These are phyloP conservation scores for Penicillium paxilli DNA, from an alignment of 495 filamentous ascomycete species.

Conservation along the genomic window DNA sequence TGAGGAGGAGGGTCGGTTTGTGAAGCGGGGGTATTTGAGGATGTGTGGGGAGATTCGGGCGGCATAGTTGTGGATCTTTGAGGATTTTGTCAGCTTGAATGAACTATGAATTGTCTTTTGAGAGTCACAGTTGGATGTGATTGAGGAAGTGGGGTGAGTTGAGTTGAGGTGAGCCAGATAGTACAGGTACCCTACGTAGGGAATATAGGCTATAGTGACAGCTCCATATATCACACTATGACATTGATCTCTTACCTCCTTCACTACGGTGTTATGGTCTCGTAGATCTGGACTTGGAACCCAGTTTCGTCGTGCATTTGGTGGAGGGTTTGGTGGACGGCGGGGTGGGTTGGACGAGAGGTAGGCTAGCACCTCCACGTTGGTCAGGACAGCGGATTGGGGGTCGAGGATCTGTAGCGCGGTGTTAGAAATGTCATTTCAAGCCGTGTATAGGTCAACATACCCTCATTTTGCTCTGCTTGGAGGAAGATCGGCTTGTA, in stretches of 20 bases:
- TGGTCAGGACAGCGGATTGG: conserved; percentile 62
- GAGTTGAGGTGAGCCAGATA: background rate
- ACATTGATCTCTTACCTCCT: conserved; percentile 36
- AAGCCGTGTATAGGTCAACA: background rate
- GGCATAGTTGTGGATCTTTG: conserved; percentile 47
- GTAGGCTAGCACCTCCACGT: conserved; percentile 64
- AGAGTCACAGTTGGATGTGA: too few species aligned
- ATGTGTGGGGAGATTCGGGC: conserved; percentile 40
- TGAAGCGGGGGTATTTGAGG: conserved; percentile 34
- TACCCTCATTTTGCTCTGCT: conserved; percentile 32
- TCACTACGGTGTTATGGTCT: conserved; percentile 52
- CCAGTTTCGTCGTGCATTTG: conserved; percentile 36
- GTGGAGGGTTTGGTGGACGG: conserved; percentile 40
- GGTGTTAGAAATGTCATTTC: background rate
- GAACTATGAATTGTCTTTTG: background rate
- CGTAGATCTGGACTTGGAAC: conserved; percentile 43
- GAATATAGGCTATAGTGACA: too few species aligned
- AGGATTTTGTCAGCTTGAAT: background rate
- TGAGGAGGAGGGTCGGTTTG: conserved; percentile 22
- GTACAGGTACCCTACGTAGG: too few species aligned
- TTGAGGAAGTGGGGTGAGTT: too few species aligned
- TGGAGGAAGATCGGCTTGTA: background rate
- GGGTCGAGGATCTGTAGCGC: conserved; percentile 57
- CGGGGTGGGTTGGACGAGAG: conserved; percentile 49
- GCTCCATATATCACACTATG: background rate